phyloP scores from a whole-genome alignment of 805 yeast genomes.

The Candida adriatica region DNA sequence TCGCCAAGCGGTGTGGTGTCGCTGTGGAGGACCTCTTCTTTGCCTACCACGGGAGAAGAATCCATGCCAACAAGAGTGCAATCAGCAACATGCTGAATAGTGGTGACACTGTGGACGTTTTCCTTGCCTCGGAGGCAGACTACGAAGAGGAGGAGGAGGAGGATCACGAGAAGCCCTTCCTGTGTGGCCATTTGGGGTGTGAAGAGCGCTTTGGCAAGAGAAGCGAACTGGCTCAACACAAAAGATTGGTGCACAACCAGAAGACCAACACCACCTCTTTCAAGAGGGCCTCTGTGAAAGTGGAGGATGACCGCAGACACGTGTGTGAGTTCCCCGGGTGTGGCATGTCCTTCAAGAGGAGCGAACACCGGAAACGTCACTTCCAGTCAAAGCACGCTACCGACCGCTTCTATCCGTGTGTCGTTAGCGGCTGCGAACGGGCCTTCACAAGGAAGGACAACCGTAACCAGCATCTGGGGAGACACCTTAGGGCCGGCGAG shows the following conservation, averaged over 20 bases:
- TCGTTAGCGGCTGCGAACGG: slow-evolving; percentile 3
- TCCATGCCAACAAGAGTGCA: neutral
- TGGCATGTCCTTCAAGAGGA: slow-evolving; percentile 6
- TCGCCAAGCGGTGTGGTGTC: too few relatives aligned
- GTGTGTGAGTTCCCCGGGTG: slow-evolving; percentile 4
- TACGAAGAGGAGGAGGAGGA: slow-evolving; percentile 1
- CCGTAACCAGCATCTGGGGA: slow-evolving; percentile 8
- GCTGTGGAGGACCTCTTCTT: too few relatives aligned
- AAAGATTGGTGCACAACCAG: neutral
- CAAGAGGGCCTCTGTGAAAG: neutral
- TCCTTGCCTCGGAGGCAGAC: neutral
- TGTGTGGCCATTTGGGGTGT: neutral
- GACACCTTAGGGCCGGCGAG: slow-evolving; percentile 4
- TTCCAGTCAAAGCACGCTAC: slow-evolving; percentile 6
- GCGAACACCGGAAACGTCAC: slow-evolving; percentile 8
- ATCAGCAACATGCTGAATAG: neutral
- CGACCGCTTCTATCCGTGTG: slow-evolving; percentile 2
- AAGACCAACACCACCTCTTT: neutral
- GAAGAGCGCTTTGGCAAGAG: neutral
- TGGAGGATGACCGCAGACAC: slow-evolving; percentile 3
- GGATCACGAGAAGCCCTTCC: neutral
- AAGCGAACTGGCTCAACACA: neutral
- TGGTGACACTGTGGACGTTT: neutral
- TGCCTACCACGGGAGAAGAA: too few relatives aligned
- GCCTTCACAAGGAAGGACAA: slow-evolving; percentile 7